These are phyloP conservation scores for Boletus smithii DNA, from an alignment of 1,284 basidiomycete species.

Conservation along the genomic window DNA sequence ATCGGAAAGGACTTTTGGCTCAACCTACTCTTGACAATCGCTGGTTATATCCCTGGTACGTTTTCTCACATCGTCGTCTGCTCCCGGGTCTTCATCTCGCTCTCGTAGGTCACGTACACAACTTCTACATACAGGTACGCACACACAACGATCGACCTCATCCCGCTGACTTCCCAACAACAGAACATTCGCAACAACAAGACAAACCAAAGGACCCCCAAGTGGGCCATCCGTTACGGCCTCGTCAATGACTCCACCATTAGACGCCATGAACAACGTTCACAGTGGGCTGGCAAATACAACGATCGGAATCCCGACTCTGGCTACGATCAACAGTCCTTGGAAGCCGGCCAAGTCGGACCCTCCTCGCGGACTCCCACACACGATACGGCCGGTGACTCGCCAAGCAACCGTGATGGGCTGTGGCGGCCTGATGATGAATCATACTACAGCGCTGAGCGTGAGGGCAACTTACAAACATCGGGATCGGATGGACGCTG, in stretches of 20 bases:
- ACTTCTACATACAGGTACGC: constrained; percentile 85
- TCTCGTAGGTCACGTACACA: constrained; percentile 72
- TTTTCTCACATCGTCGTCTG: not conserved
- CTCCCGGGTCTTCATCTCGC: constrained; percentile 11
- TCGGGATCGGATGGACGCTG: constrained; percentile 50
- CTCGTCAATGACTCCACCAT: constrained; percentile 78
- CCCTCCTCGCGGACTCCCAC: constrained; percentile 13
- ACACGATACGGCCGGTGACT: constrained; percentile 17
- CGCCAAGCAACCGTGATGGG: constrained; percentile 41
- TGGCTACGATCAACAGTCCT: constrained; percentile 65
- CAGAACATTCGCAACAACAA: constrained; percentile 96
- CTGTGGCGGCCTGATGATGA: constrained; percentile 74
- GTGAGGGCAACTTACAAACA: constrained; percentile 37
- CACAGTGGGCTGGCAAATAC: constrained; percentile 85
- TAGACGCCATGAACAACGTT: constrained; percentile 72
- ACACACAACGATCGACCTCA: constrained; percentile 2
- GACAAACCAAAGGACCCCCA: constrained; percentile 85
- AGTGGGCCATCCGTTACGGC: constrained; percentile 90
- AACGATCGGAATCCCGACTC: constrained; percentile 78
- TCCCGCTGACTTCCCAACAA: constrained; percentile 4
- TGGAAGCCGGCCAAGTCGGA: constrained; percentile 73
- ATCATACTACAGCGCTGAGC: constrained; percentile 57
- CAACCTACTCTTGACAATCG: constrained; percentile 85
- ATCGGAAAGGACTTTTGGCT: constrained; percentile 91
- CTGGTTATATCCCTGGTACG: constrained; percentile 87